Percentiles rank a stretch among this genome's conserved stretches.
Evolutionary conservation across 257 asterid genomes (phyloP).

Genomic region (Prunella vulgaris): DNA sequence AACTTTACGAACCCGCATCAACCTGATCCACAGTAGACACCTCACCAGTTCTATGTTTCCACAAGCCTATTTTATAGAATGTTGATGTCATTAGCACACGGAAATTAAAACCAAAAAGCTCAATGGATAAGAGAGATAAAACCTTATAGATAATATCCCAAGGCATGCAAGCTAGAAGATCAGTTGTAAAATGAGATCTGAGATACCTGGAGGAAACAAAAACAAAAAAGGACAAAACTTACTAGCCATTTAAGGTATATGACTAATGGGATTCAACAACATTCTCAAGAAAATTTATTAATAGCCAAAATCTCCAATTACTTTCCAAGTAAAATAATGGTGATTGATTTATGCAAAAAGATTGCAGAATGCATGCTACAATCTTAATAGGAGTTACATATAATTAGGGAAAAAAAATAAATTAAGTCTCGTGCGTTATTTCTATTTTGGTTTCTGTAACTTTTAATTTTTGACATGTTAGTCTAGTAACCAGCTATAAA

Average conservation of each 20-base stretch:
- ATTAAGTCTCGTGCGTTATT: too few relatives aligned
- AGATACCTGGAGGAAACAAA: conserved; percentile 39
- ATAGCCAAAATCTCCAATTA: neutral
- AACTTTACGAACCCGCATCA: conserved; percentile 74
- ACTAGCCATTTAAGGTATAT: neutral
- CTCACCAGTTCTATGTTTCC: conserved; percentile 74
- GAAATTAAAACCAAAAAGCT: neutral
- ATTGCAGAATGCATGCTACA: neutral
- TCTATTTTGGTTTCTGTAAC: too few relatives aligned
- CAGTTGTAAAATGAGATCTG: conserved; percentile 45
- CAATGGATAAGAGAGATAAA: neutral
- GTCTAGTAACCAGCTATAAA: too few relatives aligned
- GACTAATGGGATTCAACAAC: neutral
- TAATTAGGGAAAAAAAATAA: too few relatives aligned
- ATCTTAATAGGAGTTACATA: too few relatives aligned
- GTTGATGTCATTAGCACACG: neutral
- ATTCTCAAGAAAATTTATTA: neutral
- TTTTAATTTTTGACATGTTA: too few relatives aligned
- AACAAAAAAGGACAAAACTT: neutral
- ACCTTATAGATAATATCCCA: conserved; percentile 79
- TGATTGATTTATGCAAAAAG: neutral
- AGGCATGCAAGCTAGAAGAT: conserved; percentile 59
- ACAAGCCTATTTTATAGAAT: conserved; percentile 35
- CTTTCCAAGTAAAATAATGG: neutral
- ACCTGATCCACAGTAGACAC: conserved; percentile 75